Evolutionary conservation across 768 basidiomycete genomes (phyloP).

Genomic region (Fomitopsis pulvina): DNA sequence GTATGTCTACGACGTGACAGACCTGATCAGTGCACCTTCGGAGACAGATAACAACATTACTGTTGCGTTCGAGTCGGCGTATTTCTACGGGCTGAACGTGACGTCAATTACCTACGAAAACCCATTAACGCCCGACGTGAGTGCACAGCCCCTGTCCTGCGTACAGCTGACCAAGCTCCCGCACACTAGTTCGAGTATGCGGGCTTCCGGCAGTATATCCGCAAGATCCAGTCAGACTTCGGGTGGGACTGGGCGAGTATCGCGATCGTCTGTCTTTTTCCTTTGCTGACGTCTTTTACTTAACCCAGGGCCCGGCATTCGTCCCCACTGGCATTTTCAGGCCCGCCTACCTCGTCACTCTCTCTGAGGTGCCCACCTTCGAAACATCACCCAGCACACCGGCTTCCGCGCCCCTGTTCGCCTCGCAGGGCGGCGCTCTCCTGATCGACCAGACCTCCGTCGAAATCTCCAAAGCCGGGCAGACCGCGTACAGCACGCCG

Average conservation of each 20-base stretch:
- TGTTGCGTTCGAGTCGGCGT: slow-evolving; percentile 47
- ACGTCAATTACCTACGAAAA: slow-evolving; percentile 40
- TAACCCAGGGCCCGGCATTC: slow-evolving; percentile 45
- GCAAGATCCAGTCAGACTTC: slow-evolving; percentile 48
- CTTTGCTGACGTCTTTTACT: neutral
- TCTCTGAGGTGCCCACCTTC: slow-evolving; percentile 20
- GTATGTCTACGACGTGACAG: slow-evolving; percentile 45
- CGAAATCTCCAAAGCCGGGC: slow-evolving; percentile 50
- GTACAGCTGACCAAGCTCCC: neutral
- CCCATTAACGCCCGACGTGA: slow-evolving; percentile 31
- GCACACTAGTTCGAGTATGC: slow-evolving; percentile 42
- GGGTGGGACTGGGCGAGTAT: slow-evolving; percentile 54
- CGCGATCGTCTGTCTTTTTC: neutral
- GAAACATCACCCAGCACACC: slow-evolving; percentile 2
- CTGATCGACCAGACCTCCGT: slow-evolving; percentile 47
- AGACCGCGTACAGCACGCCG: slow-evolving; percentile 33
- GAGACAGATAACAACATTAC: slow-evolving; percentile 37
- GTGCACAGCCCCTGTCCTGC: neutral
- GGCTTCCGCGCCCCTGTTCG: slow-evolving; percentile 19
- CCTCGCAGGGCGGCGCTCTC: slow-evolving; percentile 18
- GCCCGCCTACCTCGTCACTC: slow-evolving; percentile 45
- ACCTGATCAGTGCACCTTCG: slow-evolving; percentile 28
- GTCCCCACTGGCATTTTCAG: slow-evolving; percentile 49
- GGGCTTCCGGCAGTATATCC: slow-evolving; percentile 39
- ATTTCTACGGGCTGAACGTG: slow-evolving; percentile 47